Evolutionary conservation across 306 rosid genomes (phyloP).

Genomic region (Vachellia collinsii): DNA sequence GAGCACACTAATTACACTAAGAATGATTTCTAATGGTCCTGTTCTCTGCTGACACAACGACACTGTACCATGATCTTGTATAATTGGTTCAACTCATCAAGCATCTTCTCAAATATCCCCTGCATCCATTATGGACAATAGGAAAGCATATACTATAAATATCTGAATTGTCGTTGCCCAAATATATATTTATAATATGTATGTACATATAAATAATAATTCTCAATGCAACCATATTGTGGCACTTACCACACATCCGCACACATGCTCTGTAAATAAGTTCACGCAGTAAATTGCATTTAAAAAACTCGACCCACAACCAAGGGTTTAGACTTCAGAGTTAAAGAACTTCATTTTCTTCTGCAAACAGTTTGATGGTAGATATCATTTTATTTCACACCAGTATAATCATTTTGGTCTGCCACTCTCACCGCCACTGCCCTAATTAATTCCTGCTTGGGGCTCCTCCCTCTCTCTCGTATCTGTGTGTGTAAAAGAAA

Average conservation of each 20-base stretch:
- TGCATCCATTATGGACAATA: not conserved
- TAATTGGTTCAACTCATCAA: not conserved
- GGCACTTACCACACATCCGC: not conserved
- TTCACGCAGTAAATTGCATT: too few species aligned
- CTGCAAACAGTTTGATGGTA: constrained; percentile 22
- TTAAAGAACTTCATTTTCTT: not conserved
- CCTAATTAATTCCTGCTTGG: constrained; percentile 25
- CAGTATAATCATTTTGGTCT: constrained; percentile 48
- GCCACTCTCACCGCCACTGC: constrained; percentile 39
- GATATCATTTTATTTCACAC: constrained; percentile 36
- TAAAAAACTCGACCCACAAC: not conserved
- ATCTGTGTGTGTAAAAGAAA: not conserved
- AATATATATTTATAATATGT: not conserved
- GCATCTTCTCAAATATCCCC: not conserved
- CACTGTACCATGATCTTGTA: not conserved
- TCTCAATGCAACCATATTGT: not conserved
- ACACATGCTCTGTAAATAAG: too few species aligned
- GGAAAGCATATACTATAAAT: not conserved
- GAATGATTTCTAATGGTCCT: not conserved
- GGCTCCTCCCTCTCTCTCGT: not conserved
- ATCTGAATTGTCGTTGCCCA: not conserved
- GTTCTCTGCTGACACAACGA: not conserved
- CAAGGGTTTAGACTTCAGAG: not conserved
- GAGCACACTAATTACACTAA: not conserved
- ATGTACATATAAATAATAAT: not conserved